These are phyloP conservation scores for Coniferiporia weirii DNA, from an alignment of 1,284 basidiomycete species.

Conservation along the genomic window DNA sequence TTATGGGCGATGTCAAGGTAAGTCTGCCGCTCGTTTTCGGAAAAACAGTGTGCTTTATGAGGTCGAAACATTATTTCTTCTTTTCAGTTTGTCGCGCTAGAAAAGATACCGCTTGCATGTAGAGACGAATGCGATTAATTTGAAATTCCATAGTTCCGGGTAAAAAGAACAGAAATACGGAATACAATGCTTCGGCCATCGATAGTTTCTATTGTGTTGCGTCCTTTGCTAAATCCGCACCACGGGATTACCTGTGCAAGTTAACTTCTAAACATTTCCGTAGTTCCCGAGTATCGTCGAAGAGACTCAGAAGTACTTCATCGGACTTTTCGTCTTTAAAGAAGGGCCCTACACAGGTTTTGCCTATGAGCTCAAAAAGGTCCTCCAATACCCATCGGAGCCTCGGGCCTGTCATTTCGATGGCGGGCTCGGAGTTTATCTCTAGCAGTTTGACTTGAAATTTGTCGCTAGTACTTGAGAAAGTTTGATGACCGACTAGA, in stretches of 20 bases:
- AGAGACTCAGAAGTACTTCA: not conserved
- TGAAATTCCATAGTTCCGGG: too few species aligned
- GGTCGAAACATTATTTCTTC: too few species aligned
- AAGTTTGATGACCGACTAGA: slow-evolving; percentile 55
- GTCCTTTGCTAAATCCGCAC: too few species aligned
- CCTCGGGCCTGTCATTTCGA: slow-evolving; percentile 86
- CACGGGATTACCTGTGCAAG: not conserved
- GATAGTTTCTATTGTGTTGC: not conserved
- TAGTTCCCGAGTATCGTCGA: not conserved
- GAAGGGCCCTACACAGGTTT: slow-evolving; percentile 68
- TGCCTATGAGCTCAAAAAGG: slow-evolving; percentile 70
- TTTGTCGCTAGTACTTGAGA: slow-evolving; percentile 19
- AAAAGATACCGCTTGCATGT: too few species aligned
- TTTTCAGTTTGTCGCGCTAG: too few species aligned
- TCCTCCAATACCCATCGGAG: slow-evolving; percentile 77
- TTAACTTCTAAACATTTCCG: slow-evolving; percentile 9
- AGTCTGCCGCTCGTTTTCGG: too few species aligned
- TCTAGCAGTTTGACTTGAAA: slow-evolving; percentile 81
- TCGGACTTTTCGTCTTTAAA: slow-evolving; percentile 27
- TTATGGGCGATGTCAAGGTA: too few species aligned
- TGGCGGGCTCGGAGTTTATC: slow-evolving; percentile 94
- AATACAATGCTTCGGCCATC: not conserved
- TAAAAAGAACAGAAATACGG: not conserved
- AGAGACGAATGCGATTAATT: too few species aligned
- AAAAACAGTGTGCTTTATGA: too few species aligned